Evolutionary conservation across 495 filamentous ascomycete genomes (phyloP).

Genomic region (Xylaria cubensis): DNA sequence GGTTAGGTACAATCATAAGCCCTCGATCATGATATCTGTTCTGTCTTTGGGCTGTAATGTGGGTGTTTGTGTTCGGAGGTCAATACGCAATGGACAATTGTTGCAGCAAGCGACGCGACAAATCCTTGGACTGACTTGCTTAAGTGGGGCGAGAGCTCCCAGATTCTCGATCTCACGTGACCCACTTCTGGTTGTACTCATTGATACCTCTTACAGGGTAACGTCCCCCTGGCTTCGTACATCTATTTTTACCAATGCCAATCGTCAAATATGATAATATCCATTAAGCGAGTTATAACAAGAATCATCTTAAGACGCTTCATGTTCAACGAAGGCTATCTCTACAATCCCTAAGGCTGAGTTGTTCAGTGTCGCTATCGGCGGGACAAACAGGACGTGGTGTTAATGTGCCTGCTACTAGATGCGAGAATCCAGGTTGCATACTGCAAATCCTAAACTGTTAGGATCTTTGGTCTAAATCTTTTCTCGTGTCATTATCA

Average conservation of each 20-base stretch:
- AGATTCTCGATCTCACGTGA: conserved; percentile 37
- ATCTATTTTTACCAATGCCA: background rate
- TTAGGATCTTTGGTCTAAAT: background rate
- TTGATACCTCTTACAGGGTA: no score
- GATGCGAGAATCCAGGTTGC: background rate
- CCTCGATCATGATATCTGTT: conserved; percentile 2
- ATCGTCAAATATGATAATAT: no score
- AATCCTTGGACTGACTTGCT: conserved; percentile 16
- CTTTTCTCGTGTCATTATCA: background rate
- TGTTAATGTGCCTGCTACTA: background rate
- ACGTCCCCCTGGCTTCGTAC: background rate
- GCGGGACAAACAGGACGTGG: no score
- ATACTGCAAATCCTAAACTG: background rate
- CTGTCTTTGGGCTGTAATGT: background rate
- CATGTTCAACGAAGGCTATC: no score
- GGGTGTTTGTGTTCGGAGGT: background rate
- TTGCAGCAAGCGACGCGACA: conserved; percentile 31
- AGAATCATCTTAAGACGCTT: no score
- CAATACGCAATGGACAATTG: background rate
- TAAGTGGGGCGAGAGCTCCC: conserved; percentile 15
- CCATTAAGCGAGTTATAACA: no score
- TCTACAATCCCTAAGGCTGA: no score
- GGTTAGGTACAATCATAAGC: background rate
- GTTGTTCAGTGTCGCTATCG: no score
- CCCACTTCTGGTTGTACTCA: background rate